Percentiles rank a stretch among this genome's conserved stretches.
These are phyloP conservation scores for Aspergillus sp. DNA, from an alignment of 2,329 filamentous ascomycete genomes.

Conservation along the genomic window DNA sequence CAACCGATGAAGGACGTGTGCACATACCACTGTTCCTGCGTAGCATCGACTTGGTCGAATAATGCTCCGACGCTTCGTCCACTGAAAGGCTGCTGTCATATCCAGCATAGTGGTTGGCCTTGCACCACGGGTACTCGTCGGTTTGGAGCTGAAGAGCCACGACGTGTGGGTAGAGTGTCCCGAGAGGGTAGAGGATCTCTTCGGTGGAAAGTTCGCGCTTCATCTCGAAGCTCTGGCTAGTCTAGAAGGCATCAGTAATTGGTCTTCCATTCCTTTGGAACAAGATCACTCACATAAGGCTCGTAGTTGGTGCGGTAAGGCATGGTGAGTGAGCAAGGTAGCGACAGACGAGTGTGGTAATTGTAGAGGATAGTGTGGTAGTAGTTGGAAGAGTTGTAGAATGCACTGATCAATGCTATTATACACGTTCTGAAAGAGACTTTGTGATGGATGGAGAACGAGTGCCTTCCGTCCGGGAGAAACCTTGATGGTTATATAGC, in stretches of 20 bases:
- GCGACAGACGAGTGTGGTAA: background rate
- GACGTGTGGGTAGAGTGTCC: constrained; percentile 41
- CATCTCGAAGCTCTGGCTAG: constrained; percentile 31
- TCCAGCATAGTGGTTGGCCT: constrained; percentile 32
- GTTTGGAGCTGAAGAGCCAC: constrained; percentile 38
- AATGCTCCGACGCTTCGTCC: constrained; percentile 28
- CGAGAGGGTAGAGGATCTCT: constrained; percentile 36
- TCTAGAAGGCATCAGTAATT: constrained; percentile 19
- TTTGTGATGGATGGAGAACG: constrained; percentile 9
- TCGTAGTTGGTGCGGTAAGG: constrained; percentile 45
- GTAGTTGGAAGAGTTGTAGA: background rate
- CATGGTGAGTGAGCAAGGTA: constrained; percentile 27
- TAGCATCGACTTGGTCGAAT: constrained; percentile 15
- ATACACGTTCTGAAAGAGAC: constrained; percentile 7
- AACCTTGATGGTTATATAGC: constrained; percentile 23
- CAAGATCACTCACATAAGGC: constrained; percentile 35
- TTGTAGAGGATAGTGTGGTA: background rate
- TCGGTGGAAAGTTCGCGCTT: constrained; percentile 30
- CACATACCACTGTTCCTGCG: constrained; percentile 33
- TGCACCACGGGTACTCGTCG: constrained; percentile 29
- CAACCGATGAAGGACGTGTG: background rate
- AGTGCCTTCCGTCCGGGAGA: constrained; percentile 15
- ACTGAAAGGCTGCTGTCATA: constrained; percentile 36
- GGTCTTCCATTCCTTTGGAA: background rate
- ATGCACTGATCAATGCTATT: constrained; percentile 3